Evolutionary conservation across 225 moss, liverwort and hornwort genomes (phyloP).

Genomic region (Sphagnum contortum): DNA sequence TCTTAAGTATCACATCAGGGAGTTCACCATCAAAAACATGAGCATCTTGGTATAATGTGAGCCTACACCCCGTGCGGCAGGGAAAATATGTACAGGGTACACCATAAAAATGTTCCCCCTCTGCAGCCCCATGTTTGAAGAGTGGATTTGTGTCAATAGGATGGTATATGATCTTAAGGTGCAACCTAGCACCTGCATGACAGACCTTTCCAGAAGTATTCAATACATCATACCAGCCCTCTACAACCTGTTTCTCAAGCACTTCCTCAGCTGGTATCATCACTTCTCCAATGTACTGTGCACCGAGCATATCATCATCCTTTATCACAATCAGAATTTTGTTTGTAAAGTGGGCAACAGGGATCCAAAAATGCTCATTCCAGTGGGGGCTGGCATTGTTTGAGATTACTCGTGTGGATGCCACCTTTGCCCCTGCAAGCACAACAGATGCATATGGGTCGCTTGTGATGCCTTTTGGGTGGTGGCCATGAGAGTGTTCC

Average conservation of each 20-base stretch:
- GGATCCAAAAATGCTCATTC: conserved; percentile 70
- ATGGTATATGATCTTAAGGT: conserved; percentile 39
- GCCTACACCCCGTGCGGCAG: conserved; percentile 46
- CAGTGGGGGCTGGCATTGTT: conserved; percentile 59
- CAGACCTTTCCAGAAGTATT: conserved; percentile 38
- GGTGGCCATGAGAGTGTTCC: conserved; percentile 23
- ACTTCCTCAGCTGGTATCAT: conserved; percentile 35
- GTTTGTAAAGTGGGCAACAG: conserved; percentile 64
- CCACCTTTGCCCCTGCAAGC: conserved; percentile 70
- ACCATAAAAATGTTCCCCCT: conserved; percentile 28
- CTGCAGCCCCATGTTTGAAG: conserved; percentile 43
- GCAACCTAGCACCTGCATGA: conserved; percentile 32
- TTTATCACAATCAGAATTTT: conserved; percentile 55
- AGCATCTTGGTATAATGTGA: conserved; percentile 77
- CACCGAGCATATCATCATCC: conserved; percentile 75
- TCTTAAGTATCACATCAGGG: conserved; percentile 50
- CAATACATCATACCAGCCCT: conserved; percentile 60
- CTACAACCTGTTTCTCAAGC: conserved; percentile 27
- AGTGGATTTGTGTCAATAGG: conserved; percentile 38
- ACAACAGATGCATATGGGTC: conserved; percentile 68
- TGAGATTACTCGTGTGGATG: conserved; percentile 58
- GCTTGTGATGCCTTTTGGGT: conserved; percentile 62
- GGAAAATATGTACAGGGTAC: conserved; percentile 73
- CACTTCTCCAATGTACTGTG: conserved; percentile 63
- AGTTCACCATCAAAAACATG: conserved; percentile 68